A percentile compares a stretch with the other conserved stretches of the same genome.
phyloP scores from a whole-genome alignment of 805 yeast genomes.

The Kuraishia cidri region DNA sequence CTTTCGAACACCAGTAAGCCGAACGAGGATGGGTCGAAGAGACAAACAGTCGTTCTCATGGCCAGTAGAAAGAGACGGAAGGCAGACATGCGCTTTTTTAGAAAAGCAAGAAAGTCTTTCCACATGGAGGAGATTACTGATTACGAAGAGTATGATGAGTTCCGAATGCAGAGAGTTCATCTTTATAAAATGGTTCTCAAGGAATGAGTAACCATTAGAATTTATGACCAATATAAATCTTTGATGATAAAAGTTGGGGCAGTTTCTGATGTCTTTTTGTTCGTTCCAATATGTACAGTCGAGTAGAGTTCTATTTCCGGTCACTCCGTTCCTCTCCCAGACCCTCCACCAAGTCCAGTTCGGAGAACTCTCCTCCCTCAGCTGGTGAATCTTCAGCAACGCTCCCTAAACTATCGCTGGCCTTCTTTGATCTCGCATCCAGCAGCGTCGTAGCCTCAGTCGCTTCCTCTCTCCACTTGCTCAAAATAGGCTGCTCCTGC shows the following conservation, averaged over 20 bases:
- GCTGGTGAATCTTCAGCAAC: constrained; percentile 3
- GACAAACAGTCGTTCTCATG: constrained; percentile 34
- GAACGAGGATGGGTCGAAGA: background rate
- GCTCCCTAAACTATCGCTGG: background rate
- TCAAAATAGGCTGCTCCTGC: constrained; percentile 63
- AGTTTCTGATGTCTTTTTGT: constrained; percentile 8
- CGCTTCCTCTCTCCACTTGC: constrained; percentile 69
- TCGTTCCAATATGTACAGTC: constrained; percentile 5
- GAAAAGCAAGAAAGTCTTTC: constrained; percentile 20
- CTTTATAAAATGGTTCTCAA: constrained; percentile 25
- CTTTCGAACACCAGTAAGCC: constrained; percentile 13
- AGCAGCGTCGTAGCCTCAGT: constrained; percentile 48
- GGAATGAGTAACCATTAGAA: constrained; percentile 6
- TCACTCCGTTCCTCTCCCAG: constrained; percentile 11
- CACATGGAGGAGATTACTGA: constrained; percentile 19
- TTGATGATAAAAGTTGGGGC: constrained; percentile 4
- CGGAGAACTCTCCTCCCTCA: constrained; percentile 12
- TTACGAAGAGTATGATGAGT: constrained; percentile 23
- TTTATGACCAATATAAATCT: background rate
- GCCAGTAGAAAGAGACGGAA: constrained; percentile 46
- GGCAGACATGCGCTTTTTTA: constrained; percentile 16
- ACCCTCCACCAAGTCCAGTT: constrained; percentile 2
- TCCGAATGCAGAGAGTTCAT: constrained; percentile 27
- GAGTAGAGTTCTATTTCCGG: too few relatives aligned
- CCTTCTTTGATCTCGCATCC: constrained; percentile 12